Percentiles rank a stretch among this genome's conserved stretches.
Conservation (phyloP, 2,329 filamentous ascomycete species). For the Xylariomycetidae sp. region DNA sequence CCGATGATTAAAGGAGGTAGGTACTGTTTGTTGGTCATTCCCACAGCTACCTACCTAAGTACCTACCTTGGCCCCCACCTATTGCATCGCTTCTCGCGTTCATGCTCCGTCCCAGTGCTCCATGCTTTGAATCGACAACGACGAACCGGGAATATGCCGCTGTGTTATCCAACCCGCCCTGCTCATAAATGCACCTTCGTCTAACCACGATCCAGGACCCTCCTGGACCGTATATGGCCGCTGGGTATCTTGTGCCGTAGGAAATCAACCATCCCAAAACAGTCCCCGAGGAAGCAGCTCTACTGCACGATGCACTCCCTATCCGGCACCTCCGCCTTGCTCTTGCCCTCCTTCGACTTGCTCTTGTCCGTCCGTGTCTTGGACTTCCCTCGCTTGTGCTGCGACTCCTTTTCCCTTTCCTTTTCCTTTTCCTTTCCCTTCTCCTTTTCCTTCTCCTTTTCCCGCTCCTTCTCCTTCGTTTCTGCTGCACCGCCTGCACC, state of each 20-base stretch:
- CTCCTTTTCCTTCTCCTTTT: conserved; percentile 5
- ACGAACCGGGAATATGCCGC: background rate
- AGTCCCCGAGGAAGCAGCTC: conserved; percentile 3
- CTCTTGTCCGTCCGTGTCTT: conserved; percentile 5
- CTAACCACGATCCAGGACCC: background rate
- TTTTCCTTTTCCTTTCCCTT: conserved; percentile 11
- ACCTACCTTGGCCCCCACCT: too few relatives aligned
- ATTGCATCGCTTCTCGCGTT: background rate
- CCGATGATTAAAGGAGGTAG: too few relatives aligned
- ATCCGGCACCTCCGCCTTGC: conserved; percentile 21
- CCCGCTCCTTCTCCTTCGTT: background rate
- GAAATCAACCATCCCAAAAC: background rate
- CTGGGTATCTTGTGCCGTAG: conserved; percentile 8
- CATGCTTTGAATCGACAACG: background rate
- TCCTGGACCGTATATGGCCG: conserved; percentile 1
- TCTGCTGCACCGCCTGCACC: conserved; percentile 7
- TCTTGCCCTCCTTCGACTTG: conserved; percentile 18
- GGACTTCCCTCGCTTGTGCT: conserved; percentile 12
- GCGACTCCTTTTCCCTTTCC: conserved; percentile 8
- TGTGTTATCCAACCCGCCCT: background rate
- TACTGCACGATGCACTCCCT: conserved; percentile 27
- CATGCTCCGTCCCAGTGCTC: background rate
- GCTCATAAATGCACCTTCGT: background rate
- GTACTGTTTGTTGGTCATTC: too few relatives aligned
- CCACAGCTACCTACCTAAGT: too few relatives aligned